Base-by-base conservation (phyloP, 371 early-diverging fungal species). In the Coemansia sp. region DNA sequence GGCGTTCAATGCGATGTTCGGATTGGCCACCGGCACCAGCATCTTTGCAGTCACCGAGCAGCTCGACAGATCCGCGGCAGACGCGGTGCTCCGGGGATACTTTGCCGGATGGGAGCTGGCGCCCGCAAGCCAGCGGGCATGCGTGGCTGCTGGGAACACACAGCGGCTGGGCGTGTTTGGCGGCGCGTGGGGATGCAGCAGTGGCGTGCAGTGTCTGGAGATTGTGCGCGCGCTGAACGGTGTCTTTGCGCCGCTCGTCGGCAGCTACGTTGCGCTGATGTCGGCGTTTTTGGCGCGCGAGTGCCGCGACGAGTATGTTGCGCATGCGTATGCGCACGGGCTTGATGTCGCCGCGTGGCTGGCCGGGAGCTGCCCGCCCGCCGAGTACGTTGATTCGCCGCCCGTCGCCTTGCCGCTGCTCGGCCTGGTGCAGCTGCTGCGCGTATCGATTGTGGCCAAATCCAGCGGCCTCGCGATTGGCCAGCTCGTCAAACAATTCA, bases 351-450 rank as follows among this genome's bases (percentile, higher is more conserved):
- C 90, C 57, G 77, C 80, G 51, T 95, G 96, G 97, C 75, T 94
- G 43, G 79, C 84, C 89, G 87, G 9, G 7, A 83, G 32, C 79
- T 84, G 55, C 95, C 94, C 44, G 85, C 84, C 79, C 24, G 84
- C 85, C 24, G 85, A 84, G 49, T 87, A 90, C 62, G 77, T 95
- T 5, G 79, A 92, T 24, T 86, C 88, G 18, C 87, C 91, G 2
- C 89, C 91, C 14, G 88, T 94, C 47, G 87, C 87, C 57, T 74
- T 90, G 58, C 95, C 95, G 32, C 76, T 95, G 69, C 91, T 94
- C 55, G 97, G 96, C 59, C 80, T 95, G 32, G 87, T 88, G 24
- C 81, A 77, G 69, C 65, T 81, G 1, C 42, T 66, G 46, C 65
- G 77, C 47, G 46, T 69, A 61, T 79, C 89, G 63, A 43, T 92